Evolutionary conservation across 2,329 filamentous ascomycete genomes (phyloP).

Genomic region (Exophiala viscosa): DNA sequence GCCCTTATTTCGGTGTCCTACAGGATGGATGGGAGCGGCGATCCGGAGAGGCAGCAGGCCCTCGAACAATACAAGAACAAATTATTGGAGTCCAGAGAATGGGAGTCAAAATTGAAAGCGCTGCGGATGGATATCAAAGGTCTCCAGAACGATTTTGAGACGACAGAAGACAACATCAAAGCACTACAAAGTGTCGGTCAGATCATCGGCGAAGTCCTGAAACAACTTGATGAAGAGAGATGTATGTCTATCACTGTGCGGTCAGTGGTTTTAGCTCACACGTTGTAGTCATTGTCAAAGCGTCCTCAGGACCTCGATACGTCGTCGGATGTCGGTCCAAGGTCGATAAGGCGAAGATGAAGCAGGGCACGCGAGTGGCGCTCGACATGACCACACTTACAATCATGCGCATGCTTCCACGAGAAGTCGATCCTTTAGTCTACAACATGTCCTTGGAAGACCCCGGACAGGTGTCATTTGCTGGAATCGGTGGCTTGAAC

Average conservation of each 20-base stretch:
- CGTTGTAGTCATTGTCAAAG: slow-evolving; percentile 86
- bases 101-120: slow-evolving; percentile 95
- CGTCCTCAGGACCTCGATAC: slow-evolving; percentile 93
- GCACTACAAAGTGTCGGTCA: slow-evolving; percentile 97
- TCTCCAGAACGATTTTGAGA: slow-evolving; percentile 88
- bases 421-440: slow-evolving; percentile 95
- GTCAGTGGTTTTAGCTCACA: not conserved
- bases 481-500: slow-evolving; percentile 93
- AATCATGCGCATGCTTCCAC: slow-evolving; percentile 99
- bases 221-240: slow-evolving; percentile 97
- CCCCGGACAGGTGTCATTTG: slow-evolving; percentile 95
- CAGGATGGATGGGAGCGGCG: slow-evolving; percentile 35
- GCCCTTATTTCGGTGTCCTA: not conserved
- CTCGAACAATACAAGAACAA: slow-evolving; percentile 75
- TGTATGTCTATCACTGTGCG: slow-evolving; percentile 58
- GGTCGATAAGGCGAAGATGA: slow-evolving; percentile 94
- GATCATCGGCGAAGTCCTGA: slow-evolving; percentile 98
- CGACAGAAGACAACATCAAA: slow-evolving; percentile 99
- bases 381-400: slow-evolving; percentile 99
- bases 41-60: slow-evolving; percentile 62
- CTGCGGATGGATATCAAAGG: slow-evolving; percentile 94
- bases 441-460: slow-evolving; percentile 99
- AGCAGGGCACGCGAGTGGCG: slow-evolving; percentile 95
- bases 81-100: slow-evolving; percentile 92
- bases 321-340: slow-evolving; percentile 98